Evolutionary conservation across 306 rosid genomes (phyloP).

Genomic region (Casuarina glauca): DNA sequence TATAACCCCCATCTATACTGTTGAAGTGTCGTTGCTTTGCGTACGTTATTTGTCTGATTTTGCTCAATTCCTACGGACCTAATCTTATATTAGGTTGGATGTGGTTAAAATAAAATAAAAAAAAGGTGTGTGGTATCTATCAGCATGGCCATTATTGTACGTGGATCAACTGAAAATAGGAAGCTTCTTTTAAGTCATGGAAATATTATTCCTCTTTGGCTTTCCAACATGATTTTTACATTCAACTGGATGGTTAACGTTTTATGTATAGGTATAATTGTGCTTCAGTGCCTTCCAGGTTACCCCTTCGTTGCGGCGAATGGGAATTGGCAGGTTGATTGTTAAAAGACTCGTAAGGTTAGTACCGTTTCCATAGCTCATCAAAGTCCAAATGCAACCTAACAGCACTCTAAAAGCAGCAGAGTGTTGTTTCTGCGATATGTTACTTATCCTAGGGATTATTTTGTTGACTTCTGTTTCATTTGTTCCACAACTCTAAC

Average conservation of each 20-base stretch:
- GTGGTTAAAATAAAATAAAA: neutral
- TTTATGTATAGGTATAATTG: conserved; percentile 19
- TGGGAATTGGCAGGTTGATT: conserved; percentile 79
- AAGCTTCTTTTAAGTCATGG: neutral
- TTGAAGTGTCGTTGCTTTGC: neutral
- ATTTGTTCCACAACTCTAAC: neutral
- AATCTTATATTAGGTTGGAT: neutral
- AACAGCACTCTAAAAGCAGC: neutral
- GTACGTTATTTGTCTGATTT: neutral
- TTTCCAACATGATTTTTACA: conserved; percentile 1
- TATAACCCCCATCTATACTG: neutral
- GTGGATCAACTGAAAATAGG: neutral
- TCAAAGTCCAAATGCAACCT: neutral
- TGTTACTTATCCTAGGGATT: neutral
- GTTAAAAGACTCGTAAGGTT: conserved; percentile 69
- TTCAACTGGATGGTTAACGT: conserved; percentile 14
- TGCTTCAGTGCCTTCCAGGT: conserved; percentile 63
- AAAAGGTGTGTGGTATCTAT: neutral
- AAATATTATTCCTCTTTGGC: neutral
- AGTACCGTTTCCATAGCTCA: conserved; percentile 10
- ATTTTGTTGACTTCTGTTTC: neutral
- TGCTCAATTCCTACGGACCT: neutral
- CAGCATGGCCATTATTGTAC: neutral
- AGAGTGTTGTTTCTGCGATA: neutral
- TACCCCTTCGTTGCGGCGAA: conserved; percentile 62